Percentiles rank a stretch among this genome's conserved stretches.
Evolutionary conservation across 192 early-diverging fungal genomes (phyloP).

Genomic region (Tieghemiomyces parasiticus): DNA sequence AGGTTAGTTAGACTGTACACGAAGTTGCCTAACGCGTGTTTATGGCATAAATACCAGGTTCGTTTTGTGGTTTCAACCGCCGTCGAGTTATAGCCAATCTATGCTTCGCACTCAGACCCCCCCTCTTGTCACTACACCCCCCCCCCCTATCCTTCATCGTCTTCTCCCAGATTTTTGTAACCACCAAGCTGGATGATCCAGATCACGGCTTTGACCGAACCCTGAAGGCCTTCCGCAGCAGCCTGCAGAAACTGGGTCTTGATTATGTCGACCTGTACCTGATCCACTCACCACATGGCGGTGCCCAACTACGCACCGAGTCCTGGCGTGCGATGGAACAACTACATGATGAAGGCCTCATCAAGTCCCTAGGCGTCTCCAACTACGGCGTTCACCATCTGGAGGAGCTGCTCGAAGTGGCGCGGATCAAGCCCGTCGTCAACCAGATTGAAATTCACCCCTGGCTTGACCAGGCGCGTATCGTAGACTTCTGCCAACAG

Average conservation of each 20-base stretch:
- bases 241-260: constrained; percentile 31
- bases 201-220: constrained; percentile 34
- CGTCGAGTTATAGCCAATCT: no score
- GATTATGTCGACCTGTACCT: constrained; percentile 47
- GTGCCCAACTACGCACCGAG: constrained; percentile 24
- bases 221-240: constrained; percentile 31
- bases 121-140: no score
- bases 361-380: constrained; percentile 38
- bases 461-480: constrained; percentile 26
- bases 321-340: constrained; percentile 36
- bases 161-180: constrained; percentile 11
- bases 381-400: constrained; percentile 37
- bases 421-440: constrained; percentile 25
- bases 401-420: constrained; percentile 25
- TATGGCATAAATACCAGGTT: no score
- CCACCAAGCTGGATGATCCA: constrained; percentile 11
- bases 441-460: constrained; percentile 47
- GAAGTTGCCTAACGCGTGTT: no score
- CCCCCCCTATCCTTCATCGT: no score
- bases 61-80: no score
- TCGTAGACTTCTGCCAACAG: constrained; percentile 25
- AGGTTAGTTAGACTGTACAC: no score
- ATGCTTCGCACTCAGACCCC: no score
- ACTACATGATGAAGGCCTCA: constrained; percentile 28
- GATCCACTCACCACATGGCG: constrained; percentile 38